phyloP scores from a whole-genome alignment of 768 basidiomycete genomes.

The Suillus ampliporus region DNA sequence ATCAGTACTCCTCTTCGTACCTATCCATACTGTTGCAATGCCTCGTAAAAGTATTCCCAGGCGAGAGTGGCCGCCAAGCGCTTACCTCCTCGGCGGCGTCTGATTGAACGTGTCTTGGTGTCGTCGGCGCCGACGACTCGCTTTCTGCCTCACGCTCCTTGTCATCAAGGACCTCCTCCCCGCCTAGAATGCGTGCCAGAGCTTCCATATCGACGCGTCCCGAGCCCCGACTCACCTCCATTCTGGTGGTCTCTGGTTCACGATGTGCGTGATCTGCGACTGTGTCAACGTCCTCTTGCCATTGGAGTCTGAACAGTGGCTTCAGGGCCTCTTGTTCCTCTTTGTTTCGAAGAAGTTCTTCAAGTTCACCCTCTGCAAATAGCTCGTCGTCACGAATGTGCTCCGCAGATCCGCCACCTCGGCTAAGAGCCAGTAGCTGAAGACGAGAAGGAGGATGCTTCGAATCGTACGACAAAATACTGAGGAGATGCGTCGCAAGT shows the following conservation, averaged over 20 bases:
- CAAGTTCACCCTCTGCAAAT: constrained; percentile 71
- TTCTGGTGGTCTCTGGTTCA: not conserved
- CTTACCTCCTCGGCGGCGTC: constrained; percentile 46
- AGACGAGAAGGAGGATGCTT: constrained; percentile 60
- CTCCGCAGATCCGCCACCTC: constrained; percentile 58
- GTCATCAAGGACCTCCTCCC: constrained; percentile 28
- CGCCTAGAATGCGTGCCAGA: constrained; percentile 54
- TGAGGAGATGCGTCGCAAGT: constrained; percentile 48
- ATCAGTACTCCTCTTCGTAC: constrained; percentile 38
- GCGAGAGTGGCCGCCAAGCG: constrained; percentile 51
- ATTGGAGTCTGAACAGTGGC: constrained; percentile 42
- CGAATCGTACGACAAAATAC: constrained; percentile 31
- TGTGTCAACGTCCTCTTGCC: constrained; percentile 34
- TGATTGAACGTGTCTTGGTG: constrained; percentile 20
- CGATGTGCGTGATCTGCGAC: constrained; percentile 30
- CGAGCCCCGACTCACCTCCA: constrained; percentile 37
- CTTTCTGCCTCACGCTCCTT: constrained; percentile 33
- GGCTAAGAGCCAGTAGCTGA: constrained; percentile 60
- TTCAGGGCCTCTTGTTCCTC: constrained; percentile 55
- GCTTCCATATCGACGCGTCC: constrained; percentile 62
- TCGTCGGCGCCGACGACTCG: constrained; percentile 8
- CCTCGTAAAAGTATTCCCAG: constrained; percentile 31
- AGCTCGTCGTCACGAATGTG: constrained; percentile 73
- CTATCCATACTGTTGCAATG: constrained; percentile 24
- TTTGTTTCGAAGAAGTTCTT: constrained; percentile 58